Evolutionary conservation across 352 stramenopile genomes (phyloP), one percentile per base, ranked within the genome.

Genomic region (Halophytophthora batemanensis): DNA sequence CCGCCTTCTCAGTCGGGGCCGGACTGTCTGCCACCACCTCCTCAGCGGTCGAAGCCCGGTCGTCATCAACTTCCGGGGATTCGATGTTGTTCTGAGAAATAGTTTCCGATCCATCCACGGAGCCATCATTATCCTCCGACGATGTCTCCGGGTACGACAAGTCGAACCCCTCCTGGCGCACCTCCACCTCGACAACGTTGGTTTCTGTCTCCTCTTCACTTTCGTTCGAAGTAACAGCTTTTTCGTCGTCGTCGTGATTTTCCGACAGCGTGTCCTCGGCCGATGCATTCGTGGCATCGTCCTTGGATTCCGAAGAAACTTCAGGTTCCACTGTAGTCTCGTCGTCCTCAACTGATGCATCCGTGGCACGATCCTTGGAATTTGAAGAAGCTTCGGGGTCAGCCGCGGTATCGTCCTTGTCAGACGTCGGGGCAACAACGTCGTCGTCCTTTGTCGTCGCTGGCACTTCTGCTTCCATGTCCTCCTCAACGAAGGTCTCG

Each of bases 391-490:
- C 35, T 7, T 40, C 35, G 12, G 17, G 14, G 13, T 40, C 47
- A 7, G 39, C 8, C n/a, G 37, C 47, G n/a, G 25, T 8, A 8
- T 31, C 25, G 8, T 31, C 25, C 4, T 31, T 31, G 4, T 4
- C 25, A 31, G 25, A 14, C 14, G 47, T 43, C 38, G 14, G n/a
- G 6, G 6, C 36, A 41, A 19, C 4, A 2, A 39, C 35, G 17
- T 50, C 46, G n/a, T 65, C 46, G 6, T 37, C 1, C 19, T 52
- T 33, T 15, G 42, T 28, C 47, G 25, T 61, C 53, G 10, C 23
- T 29, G 17, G 12, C 39, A 36, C 35, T 0, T 13, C 15, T 33
- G 19, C 15, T 28, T 61, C 53, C 14, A 31, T n/a, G 10, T 47
- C 54, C 21, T 44, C 41, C 19, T 53, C 41, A 0, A 35, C 46